phyloP scores from a whole-genome alignment of 345 rosid genomes.

The Eucalyptus urophylla region DNA sequence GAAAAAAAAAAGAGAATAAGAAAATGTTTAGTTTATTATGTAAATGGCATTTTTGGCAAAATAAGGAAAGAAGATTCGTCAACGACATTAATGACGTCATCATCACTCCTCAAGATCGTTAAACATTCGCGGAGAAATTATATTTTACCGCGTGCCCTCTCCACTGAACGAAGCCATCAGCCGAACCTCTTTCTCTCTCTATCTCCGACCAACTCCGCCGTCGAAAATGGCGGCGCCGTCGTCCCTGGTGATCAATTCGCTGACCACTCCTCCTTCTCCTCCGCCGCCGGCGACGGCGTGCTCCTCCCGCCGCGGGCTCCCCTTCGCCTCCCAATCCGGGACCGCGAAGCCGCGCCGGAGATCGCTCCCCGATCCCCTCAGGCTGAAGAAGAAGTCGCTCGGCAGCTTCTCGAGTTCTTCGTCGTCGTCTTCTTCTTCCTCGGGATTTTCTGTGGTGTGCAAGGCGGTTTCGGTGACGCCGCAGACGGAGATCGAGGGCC shows the following conservation, averaged over 20 bases:
- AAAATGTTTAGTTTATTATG: background rate
- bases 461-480: conserved; percentile 58
- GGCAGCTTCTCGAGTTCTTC: conserved; percentile 7
- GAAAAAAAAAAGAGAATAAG: background rate
- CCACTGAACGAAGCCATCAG: background rate
- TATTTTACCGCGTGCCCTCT: background rate
- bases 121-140: background rate
- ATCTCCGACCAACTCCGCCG: background rate
- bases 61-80: background rate
- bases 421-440: background rate
- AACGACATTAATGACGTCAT: background rate
- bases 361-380: background rate
- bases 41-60: background rate
- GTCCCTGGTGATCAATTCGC: conserved; percentile 15
- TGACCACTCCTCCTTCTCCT: conserved; percentile 8
- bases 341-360: background rate
- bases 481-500: conserved; percentile 43
- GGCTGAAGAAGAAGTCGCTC: background rate
- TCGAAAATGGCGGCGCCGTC: conserved; percentile 29
- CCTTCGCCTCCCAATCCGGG: background rate
- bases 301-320: background rate
- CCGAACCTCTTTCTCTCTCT: background rate
- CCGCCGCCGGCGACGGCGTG: background rate
- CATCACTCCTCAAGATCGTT: background rate
- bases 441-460: conserved; percentile 39